Conservation (phyloP, 1,284 basidiomycete genomes). For the Athelia psychrophila region DNA sequence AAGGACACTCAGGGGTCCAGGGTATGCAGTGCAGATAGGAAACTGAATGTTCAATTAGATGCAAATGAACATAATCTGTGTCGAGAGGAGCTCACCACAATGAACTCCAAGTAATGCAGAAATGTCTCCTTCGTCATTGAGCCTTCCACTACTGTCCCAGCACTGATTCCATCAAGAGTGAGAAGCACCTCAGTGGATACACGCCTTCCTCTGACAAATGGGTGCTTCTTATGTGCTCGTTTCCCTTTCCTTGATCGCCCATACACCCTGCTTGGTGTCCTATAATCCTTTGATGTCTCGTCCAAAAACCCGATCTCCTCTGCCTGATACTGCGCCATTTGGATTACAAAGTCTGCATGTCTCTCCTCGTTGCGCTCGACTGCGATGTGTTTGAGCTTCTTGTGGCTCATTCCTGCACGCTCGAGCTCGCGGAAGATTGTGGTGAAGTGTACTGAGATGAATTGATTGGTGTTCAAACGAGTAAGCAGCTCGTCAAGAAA, state of each 20-base stretch:
- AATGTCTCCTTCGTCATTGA: constrained; percentile 21
- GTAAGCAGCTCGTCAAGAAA: constrained; percentile 26
- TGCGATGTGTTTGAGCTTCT: constrained; percentile 19
- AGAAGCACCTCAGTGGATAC: constrained; percentile 20
- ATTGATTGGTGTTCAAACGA: constrained; percentile 20
- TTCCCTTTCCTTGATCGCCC: constrained; percentile 9
- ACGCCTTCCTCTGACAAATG: constrained; percentile 19
- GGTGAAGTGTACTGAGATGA: constrained; percentile 24
- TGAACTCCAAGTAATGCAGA: constrained; percentile 20
- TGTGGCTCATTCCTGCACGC: constrained; percentile 14
- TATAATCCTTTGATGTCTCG: constrained; percentile 17
- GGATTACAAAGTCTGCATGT: constrained; percentile 6
- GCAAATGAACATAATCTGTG: background rate
- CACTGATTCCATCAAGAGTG: constrained; percentile 22
- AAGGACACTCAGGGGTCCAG: constrained; percentile 23
- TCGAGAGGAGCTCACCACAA: constrained; percentile 17
- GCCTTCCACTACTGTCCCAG: constrained; percentile 25
- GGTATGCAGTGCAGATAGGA: constrained; percentile 21
- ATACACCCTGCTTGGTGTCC: constrained; percentile 10
- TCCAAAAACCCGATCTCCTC: constrained; percentile 16
- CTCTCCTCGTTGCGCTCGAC: constrained; percentile 11
- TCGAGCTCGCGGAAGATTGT: constrained; percentile 20
- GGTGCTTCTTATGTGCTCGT: constrained; percentile 13
- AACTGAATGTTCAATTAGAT: constrained; percentile 12
- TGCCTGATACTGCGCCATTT: constrained; percentile 11